Evolutionary conservation across 2,329 filamentous ascomycete species (phyloP), one percentile per base, ranked within the genome.

Genomic region (Ceratocystis destructans): DNA sequence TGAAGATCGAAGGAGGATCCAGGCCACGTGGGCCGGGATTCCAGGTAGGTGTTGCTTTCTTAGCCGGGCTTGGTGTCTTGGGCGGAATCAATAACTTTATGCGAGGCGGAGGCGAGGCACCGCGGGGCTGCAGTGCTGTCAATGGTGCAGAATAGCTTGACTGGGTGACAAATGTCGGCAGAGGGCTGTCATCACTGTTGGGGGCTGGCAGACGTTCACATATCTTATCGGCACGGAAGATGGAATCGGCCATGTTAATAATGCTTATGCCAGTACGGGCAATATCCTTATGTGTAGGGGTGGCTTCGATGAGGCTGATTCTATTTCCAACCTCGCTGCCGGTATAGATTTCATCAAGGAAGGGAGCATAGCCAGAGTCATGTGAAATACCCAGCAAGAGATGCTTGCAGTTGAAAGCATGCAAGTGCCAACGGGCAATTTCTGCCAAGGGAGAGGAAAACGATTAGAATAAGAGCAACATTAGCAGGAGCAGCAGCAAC

Each of bases 371-470:
- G 6, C 79, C 79, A 31, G 82, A 77, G 71, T 87, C 83, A 70
- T 86, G 83, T 1, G 83, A 85, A 63, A 86, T 78, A 59, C 84
- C 85, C 45, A 87, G 75, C 44, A 86, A 73, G 61, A 87, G 77
- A 70, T 84, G 80, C 71, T 80, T 83, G 76, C 84, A 87, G 71
- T 84, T 85, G 69, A 78, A 74, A 68, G 86, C 85, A 69, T 78
- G 76, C 61, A 87, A 74, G 72, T 87, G 79, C 79, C 82, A 86
- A 61, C 77, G 75, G 7, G 81, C 76, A 22, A 73, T 76, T 72
- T 83, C 82, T 83, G 69, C 12, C 8, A 0, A 25, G 31, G 70
- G 68, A 1, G 31, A 33, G 71, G 64, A 70, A 65, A 53, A 46
- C 20, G 46, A 46, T 31, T 57, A 44, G 44, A 44, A 65, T 4